A percentile compares a stretch with the other conserved stretches of the same genome.
These are phyloP conservation scores for Thuja plicata DNA, from an alignment of 83 land plant genomes.

Conservation along the genomic window DNA sequence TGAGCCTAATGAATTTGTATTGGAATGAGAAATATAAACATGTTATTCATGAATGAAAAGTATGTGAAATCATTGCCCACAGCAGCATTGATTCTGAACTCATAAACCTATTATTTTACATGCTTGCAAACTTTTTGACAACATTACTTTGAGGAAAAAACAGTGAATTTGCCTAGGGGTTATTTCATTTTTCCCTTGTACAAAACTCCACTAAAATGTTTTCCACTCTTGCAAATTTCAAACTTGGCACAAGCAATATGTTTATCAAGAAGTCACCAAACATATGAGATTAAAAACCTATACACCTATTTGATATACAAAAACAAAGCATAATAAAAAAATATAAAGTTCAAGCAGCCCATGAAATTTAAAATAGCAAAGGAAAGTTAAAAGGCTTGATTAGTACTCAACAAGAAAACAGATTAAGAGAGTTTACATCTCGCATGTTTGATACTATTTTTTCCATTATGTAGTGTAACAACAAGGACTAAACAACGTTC, in stretches of 20 bases:
- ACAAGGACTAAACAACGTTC: background rate
- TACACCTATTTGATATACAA: background rate
- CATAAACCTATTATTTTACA: too few relatives aligned
- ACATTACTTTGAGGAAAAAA: too few relatives aligned
- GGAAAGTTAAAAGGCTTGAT: background rate
- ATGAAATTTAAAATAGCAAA: background rate
- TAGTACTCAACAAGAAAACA: background rate
- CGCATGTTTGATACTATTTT: background rate
- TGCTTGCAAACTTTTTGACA: too few relatives aligned
- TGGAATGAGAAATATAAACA: too few relatives aligned
- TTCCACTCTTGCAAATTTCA: background rate
- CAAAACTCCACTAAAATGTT: background rate
- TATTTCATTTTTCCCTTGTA: background rate
- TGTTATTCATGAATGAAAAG: too few relatives aligned
- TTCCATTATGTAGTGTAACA: background rate
- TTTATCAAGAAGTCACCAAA: background rate
- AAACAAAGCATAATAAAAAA: background rate
- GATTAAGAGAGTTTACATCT: background rate
- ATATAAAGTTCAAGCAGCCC: constrained; percentile 1
- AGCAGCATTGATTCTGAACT: too few relatives aligned
- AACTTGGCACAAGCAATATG: background rate
- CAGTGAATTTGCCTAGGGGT: too few relatives aligned
- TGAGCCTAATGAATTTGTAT: too few relatives aligned
- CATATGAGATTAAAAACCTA: background rate
- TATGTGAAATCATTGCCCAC: too few relatives aligned